Conservation (phyloP, 441 rosid species). For the Euphorbia schlechtendalii region DNA sequence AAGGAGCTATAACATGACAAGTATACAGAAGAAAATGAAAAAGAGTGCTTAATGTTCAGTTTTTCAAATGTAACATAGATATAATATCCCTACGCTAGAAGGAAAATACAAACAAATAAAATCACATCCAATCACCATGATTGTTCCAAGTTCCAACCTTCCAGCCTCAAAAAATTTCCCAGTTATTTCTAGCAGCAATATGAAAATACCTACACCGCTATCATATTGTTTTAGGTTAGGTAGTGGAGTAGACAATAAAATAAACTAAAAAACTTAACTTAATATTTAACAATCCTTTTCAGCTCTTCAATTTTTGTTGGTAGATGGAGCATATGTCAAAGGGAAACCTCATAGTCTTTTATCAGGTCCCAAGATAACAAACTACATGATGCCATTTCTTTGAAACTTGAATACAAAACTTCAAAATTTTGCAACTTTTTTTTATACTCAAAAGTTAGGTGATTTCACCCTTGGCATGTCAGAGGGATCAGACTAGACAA, state of each 20-base stretch:
- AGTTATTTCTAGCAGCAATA: neutral
- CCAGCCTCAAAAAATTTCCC: neutral
- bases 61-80: neutral
- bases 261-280: neutral
- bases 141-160: neutral
- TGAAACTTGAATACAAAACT: neutral
- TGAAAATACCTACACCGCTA: neutral
- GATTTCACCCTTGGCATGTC: too few relatives aligned
- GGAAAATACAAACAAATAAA: neutral
- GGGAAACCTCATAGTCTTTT: neutral
- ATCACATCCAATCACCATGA: neutral
- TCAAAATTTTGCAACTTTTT: neutral
- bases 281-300: neutral
- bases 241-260: neutral
- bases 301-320: neutral
- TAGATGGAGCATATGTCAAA: neutral
- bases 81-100: neutral
- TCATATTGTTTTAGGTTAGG: neutral
- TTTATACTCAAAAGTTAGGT: neutral
- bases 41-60: neutral
- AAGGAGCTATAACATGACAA: neutral
- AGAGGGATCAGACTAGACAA: neutral
- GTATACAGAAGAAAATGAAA: constrained; percentile 3
- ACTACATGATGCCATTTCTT: neutral
- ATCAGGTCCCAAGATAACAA: neutral